A percentile compares a stretch with the other conserved stretches of the same genome.
These are phyloP conservation scores for Alternaria dauci DNA, from an alignment of 2,329 filamentous ascomycete genomes.

Conservation along the genomic window DNA sequence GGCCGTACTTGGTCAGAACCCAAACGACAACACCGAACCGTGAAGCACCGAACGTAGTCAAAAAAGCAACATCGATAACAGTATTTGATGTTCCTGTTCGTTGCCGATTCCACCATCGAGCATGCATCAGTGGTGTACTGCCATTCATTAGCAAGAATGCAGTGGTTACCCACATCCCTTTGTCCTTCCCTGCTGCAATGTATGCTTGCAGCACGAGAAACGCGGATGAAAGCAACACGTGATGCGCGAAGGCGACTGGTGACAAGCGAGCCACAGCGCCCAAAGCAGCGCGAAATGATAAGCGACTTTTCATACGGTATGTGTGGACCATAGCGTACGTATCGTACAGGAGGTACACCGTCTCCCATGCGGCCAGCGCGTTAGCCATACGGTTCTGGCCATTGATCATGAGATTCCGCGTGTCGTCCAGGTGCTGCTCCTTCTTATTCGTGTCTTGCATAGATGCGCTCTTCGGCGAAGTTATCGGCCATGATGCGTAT, in stretches of 20 bases:
- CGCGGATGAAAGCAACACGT: slow-evolving; percentile 4
- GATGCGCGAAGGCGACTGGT: neutral
- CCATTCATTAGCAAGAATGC: slow-evolving; percentile 2
- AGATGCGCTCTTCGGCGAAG: neutral
- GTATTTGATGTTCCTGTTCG: neutral
- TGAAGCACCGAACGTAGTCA: neutral
- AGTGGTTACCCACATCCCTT: slow-evolving; percentile 1
- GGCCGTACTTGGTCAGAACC: slow-evolving; percentile 1
- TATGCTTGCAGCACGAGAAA: slow-evolving; percentile 2
- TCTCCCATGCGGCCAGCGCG: slow-evolving; percentile 1
- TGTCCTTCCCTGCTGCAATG: neutral
- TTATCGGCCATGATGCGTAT: neutral
- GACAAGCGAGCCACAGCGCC: neutral
- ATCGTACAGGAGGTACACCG: slow-evolving; percentile 1
- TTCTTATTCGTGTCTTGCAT: neutral
- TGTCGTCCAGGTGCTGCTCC: neutral
- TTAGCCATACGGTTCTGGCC: neutral
- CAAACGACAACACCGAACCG: neutral
- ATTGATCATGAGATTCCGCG: neutral
- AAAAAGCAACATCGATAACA: neutral
- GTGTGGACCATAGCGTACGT: neutral
- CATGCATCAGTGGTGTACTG: slow-evolving; percentile 3
- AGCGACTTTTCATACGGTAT: neutral
- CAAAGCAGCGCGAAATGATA: neutral
- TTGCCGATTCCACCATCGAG: neutral